Evolutionary conservation across 306 rosid species (phyloP).

Genomic region (Lathyrus aphaca): DNA sequence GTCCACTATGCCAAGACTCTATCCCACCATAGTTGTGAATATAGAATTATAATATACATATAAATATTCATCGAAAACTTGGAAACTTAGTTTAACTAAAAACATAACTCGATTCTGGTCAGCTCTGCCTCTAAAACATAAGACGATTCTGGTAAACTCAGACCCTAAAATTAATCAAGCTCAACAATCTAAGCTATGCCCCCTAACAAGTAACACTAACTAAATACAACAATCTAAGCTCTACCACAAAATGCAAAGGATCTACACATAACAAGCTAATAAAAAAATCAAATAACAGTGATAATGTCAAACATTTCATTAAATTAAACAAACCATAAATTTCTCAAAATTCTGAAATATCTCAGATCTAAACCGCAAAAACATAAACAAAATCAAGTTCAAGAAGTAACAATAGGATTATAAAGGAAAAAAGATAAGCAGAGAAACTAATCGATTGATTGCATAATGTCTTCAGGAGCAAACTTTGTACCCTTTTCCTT

Average conservation of each 20-base stretch:
- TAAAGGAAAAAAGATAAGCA: not conserved
- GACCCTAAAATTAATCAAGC: not conserved
- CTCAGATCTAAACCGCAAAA: not conserved
- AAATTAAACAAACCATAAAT: conserved; percentile 31
- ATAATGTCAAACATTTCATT: conserved; percentile 41
- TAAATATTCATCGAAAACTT: not conserved
- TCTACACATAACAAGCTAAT: not conserved
- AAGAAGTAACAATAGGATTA: not conserved
- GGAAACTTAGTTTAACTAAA: too few relatives aligned
- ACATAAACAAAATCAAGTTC: not conserved
- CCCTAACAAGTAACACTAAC: not conserved
- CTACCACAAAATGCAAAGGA: not conserved
- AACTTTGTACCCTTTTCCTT: conserved; percentile 96
- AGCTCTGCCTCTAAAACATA: not conserved
- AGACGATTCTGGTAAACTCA: not conserved
- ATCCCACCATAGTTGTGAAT: not conserved
- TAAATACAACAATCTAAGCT: not conserved
- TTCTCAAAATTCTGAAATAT: conserved; percentile 6
- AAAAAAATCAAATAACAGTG: not conserved
- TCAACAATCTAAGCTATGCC: not conserved
- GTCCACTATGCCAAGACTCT: not conserved
- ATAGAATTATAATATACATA: not conserved
- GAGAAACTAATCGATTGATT: conserved; percentile 61
- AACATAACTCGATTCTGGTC: not conserved
- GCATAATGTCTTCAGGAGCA: conserved; percentile 92